phyloP scores from a whole-genome alignment of 345 rosid genomes.

The Syzygium aromaticum region DNA sequence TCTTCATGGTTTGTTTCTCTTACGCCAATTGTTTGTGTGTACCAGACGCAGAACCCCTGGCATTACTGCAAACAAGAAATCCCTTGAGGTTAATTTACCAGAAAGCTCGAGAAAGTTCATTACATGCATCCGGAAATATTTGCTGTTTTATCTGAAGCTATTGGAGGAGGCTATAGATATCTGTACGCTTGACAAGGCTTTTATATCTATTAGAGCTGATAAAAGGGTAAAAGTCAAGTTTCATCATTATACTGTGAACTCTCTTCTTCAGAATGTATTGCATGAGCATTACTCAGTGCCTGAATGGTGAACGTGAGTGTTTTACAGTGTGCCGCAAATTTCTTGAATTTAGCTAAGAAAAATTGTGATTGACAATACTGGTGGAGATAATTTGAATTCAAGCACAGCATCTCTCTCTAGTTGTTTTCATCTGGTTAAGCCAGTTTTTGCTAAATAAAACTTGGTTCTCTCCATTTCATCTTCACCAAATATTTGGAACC shows the following conservation, averaged over 20 bases:
- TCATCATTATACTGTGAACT: neutral
- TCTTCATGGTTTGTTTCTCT: neutral
- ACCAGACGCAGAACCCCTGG: conserved; percentile 82
- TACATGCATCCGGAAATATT: conserved; percentile 86
- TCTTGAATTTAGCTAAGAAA: neutral
- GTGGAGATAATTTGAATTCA: neutral
- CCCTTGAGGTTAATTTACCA: conserved; percentile 85
- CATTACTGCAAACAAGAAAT: conserved; percentile 69
- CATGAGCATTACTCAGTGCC: neutral
- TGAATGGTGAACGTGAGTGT: neutral
- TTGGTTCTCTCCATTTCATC: neutral
- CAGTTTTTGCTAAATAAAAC: neutral
- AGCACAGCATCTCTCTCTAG: neutral
- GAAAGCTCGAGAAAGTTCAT: conserved; percentile 97
- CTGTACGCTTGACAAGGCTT: conserved; percentile 80
- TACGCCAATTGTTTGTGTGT: neutral
- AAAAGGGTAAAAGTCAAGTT: conserved; percentile 60
- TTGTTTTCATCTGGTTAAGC: neutral
- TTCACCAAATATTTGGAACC: neutral
- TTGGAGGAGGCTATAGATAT: conserved; percentile 87
- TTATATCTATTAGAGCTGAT: conserved; percentile 74
- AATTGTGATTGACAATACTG: neutral
- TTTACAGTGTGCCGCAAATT: neutral
- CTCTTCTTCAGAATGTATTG: neutral
- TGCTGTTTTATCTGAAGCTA: conserved; percentile 76